These are phyloP conservation scores for Brassica rapa DNA, from an alignment of 345 rosid species.

Conservation along the genomic window DNA sequence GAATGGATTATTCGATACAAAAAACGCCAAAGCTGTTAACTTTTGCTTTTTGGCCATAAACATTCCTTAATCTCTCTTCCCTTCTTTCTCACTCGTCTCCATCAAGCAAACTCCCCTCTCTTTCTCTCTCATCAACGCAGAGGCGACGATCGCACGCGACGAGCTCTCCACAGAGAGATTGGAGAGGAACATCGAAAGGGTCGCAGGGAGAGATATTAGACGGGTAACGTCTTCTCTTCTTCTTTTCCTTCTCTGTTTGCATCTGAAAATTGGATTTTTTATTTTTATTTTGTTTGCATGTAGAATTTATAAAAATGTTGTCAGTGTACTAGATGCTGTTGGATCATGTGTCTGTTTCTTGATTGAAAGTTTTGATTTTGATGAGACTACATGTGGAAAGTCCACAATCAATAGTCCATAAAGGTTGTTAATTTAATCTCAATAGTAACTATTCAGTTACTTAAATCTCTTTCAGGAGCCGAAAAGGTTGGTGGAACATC, in stretches of 20 bases:
- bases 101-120: constrained; percentile 28
- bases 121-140: constrained; percentile 26
- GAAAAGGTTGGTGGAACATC: constrained; percentile 40
- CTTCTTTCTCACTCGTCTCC: constrained; percentile 29
- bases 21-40: constrained; percentile 19
- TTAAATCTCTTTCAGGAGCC: constrained; percentile 22
- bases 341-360: not conserved
- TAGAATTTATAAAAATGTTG: too few species aligned
- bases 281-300: too few species aligned
- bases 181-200: constrained; percentile 30
- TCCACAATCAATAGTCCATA: not conserved
- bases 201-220: not conserved
- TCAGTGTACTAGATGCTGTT: not conserved
- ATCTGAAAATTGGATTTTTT: constrained; percentile 13
- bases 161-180: constrained; percentile 13
- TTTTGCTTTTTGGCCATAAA: not conserved
- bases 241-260: not conserved
- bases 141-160: constrained; percentile 29
- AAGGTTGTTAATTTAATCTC: not conserved
- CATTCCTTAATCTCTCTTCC: constrained; percentile 6
- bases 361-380: not conserved
- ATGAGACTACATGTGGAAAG: too few species aligned
- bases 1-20: too few species aligned
- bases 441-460: not conserved
- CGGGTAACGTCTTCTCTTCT: constrained; percentile 14